Evolutionary conservation across 345 rosid genomes (phyloP).

Genomic region (Moricandia moricandioides): DNA sequence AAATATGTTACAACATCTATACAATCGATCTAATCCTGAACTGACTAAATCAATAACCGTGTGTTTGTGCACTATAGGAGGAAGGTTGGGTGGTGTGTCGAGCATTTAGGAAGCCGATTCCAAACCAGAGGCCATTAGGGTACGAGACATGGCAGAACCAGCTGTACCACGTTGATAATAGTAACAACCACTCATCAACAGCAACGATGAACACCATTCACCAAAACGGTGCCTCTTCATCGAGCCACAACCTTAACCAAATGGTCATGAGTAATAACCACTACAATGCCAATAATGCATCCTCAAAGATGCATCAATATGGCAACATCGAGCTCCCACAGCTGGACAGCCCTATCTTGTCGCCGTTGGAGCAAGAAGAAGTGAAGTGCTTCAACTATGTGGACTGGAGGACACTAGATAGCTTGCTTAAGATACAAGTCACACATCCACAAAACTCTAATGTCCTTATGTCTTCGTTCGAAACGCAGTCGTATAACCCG

Average conservation of each 20-base stretch:
- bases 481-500: slow-evolving; percentile 24
- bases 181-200: slow-evolving; percentile 29
- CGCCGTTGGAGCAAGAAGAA: slow-evolving; percentile 53
- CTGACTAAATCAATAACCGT: not conserved
- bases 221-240: slow-evolving; percentile 31
- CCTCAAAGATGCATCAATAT: slow-evolving; percentile 33
- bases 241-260: slow-evolving; percentile 30
- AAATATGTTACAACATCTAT: not conserved
- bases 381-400: slow-evolving; percentile 39
- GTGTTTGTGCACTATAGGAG: slow-evolving; percentile 48
- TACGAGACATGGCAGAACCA: slow-evolving; percentile 65
- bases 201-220: slow-evolving; percentile 23
- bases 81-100: slow-evolving; percentile 98
- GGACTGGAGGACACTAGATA: slow-evolving; percentile 70
- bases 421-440: slow-evolving; percentile 47
- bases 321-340: slow-evolving; percentile 58
- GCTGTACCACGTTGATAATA: slow-evolving; percentile 39
- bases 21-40: not conserved
- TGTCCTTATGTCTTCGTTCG: slow-evolving; percentile 28
- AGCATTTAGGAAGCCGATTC: slow-evolving; percentile 82
- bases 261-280: slow-evolving; percentile 32
- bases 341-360: slow-evolving; percentile 60
- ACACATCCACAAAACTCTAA: slow-evolving; percentile 26
- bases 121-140: slow-evolving; percentile 65
- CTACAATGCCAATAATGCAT: slow-evolving; percentile 22